Conservation (phyloP, 768 basidiomycete species). For the Lentinula guzmanii region DNA sequence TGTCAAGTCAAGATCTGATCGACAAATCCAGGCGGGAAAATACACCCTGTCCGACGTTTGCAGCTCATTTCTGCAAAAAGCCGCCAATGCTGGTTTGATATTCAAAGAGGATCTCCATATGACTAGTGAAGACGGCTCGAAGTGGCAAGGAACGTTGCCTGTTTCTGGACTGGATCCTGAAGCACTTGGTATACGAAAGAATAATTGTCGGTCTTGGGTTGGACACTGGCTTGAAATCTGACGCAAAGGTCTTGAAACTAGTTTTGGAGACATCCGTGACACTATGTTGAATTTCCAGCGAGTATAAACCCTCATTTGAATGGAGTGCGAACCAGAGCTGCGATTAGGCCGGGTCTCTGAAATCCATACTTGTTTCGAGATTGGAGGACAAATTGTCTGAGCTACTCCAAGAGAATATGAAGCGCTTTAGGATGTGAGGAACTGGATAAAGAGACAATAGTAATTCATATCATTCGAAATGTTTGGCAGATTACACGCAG, state of each 20-base stretch:
- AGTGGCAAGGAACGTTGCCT: conserved; percentile 42
- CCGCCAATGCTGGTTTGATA: conserved; percentile 30
- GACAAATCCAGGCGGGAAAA: conserved; percentile 39
- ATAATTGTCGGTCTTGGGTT: conserved; percentile 60
- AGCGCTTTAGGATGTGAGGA: too few species aligned
- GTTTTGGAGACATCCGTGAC: neutral
- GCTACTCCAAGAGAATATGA: too few species aligned
- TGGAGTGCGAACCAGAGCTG: too few species aligned
- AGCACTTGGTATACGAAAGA: conserved; percentile 46
- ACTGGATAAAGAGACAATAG: too few species aligned
- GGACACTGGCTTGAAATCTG: conserved; percentile 33
- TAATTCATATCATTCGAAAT: neutral
- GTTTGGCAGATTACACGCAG: neutral
- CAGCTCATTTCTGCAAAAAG: conserved; percentile 42
- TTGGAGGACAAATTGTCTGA: too few species aligned
- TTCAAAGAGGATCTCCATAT: conserved; percentile 36
- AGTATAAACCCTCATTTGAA: too few species aligned
- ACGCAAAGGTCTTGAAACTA: conserved; percentile 15
- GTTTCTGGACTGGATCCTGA: conserved; percentile 42
- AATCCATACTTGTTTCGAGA: too few species aligned
- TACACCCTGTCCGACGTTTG: conserved; percentile 53
- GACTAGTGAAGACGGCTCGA: conserved; percentile 19
- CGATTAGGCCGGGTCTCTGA: too few species aligned
- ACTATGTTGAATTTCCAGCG: neutral
- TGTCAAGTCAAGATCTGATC: neutral